phyloP scores from a whole-genome alignment of 139 green algal species.

The Coccomyxa sp. region DNA sequence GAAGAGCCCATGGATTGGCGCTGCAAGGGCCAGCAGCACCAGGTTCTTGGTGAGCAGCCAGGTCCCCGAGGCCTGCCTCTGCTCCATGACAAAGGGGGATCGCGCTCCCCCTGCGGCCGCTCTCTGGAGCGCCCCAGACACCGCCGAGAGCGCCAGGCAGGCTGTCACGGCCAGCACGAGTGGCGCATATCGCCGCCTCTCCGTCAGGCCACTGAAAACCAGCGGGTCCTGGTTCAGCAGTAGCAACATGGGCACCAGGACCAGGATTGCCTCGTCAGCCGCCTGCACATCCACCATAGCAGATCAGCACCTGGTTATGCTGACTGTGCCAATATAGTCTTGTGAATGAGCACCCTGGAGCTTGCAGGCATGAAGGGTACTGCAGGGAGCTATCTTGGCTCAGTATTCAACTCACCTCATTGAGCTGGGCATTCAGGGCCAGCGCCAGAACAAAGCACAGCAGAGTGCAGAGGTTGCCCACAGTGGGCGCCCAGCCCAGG shows the following conservation, averaged over 20 bases:
- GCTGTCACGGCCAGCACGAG: slow-evolving; percentile 12
- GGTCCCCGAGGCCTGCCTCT: slow-evolving; percentile 16
- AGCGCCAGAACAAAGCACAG: slow-evolving; percentile 65
- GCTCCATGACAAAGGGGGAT: background rate
- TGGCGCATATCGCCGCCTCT: slow-evolving; percentile 68
- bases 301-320: too few relatives aligned
- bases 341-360: too few relatives aligned
- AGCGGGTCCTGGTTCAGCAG: slow-evolving; percentile 78
- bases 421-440: slow-evolving; percentile 47
- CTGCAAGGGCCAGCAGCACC: slow-evolving; percentile 3
- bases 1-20: slow-evolving; percentile 14
- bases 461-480: slow-evolving; percentile 75
- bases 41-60: slow-evolving; percentile 7
- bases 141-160: background rate
- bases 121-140: background rate
- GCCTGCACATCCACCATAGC: slow-evolving; percentile 29
- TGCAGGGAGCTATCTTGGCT: too few relatives aligned
- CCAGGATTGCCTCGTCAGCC: slow-evolving; percentile 53
- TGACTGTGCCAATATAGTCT: too few relatives aligned
- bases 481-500: slow-evolving; percentile 71
- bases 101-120: background rate
- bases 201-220: slow-evolving; percentile 51
- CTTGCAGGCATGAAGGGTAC: too few relatives aligned
- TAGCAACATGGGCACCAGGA: slow-evolving; percentile 77
- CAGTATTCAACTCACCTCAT: slow-evolving; percentile 10